A percentile compares a stretch with the other conserved stretches of the same genome.
Conservation (phyloP, 2,329 filamentous ascomycete genomes). For the Phaeoacremonium minimum region DNA sequence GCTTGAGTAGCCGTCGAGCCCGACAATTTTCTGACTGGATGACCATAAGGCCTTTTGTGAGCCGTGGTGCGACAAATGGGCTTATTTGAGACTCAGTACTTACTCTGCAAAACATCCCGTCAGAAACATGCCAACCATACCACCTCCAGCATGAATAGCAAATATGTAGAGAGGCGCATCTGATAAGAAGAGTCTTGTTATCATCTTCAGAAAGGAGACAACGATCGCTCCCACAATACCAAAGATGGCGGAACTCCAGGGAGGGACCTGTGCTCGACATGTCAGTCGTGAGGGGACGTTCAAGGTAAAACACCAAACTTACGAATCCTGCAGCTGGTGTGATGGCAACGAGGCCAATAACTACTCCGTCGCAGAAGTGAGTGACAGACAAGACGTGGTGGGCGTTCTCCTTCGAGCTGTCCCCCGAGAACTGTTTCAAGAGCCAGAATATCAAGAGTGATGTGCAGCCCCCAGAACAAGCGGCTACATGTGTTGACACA, state of each 20-base stretch:
- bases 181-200: conserved; percentile 3
- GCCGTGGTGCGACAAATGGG: too few relatives aligned
- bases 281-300: too few relatives aligned
- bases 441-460: conserved; percentile 7
- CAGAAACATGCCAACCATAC: conserved; percentile 52
- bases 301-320: conserved; percentile 5
- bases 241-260: conserved; percentile 10
- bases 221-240: conserved; percentile 8
- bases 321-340: conserved; percentile 12
- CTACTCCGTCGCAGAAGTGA: conserved; percentile 11
- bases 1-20: too few relatives aligned
- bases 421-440: conserved; percentile 1
- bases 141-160: conserved; percentile 54
- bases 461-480: conserved; percentile 9
- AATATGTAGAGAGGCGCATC: conserved; percentile 48
- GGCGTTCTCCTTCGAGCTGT: conserved; percentile 1
- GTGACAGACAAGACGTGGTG: conserved; percentile 8
- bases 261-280: too few relatives aligned
- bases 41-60: too few relatives aligned
- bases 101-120: conserved; percentile 58
- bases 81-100: too few relatives aligned
- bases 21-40: too few relatives aligned
- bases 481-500: conserved; percentile 10
- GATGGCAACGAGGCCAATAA: conserved; percentile 11
- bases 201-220: conserved; percentile 9